Base-by-base conservation (phyloP, 257 asterid genomes). In the Fraxinus pennsylvanica region DNA sequence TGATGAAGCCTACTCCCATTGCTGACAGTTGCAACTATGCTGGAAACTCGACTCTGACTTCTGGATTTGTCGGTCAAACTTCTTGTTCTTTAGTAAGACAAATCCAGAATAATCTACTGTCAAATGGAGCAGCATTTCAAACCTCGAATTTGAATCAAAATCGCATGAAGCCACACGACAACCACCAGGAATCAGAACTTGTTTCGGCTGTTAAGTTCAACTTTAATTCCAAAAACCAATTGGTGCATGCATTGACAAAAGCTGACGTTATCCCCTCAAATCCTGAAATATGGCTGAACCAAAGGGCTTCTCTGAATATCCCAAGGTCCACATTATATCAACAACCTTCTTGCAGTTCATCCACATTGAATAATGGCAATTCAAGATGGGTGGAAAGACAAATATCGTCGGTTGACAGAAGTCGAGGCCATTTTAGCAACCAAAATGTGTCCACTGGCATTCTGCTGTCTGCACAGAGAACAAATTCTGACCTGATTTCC, bases 211-310 rank as follows among this genome's bases (percentile, higher is more conserved):
- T 77, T 54, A 83, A 83, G 72, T 21, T 68, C 61, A 69, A 79
- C 74, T 74, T 57, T 71, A 61, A 86, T 73, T 25, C 75, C 36
- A 79, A 25, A 57, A 74, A 73, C 80, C 88, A 81, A 71, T 82
- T 70, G 22, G 74, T 74, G 65, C 80, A 77, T 74, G 79, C 81
- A 73, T 75, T 76, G 45, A 70, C 72, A 67, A 91, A 88, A 86
- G 92, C 94, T 73, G 92, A 88, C 71, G 91, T 90, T 75, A 87
- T 83, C 75, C 88, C 92, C 35, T 85, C 89, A 15, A 88, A 86
- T 83, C 87, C 92, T 2, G 88, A 84, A 71, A 72, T 81, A 9
- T 89, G 92, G 96, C 82, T 35, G 81, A 87, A 90, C 77, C 89
- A 84, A 67, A 84, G 77, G 68, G 63, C 86, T 80, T 80, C 85